phyloP scores from a whole-genome alignment of 2,329 filamentous ascomycete genomes.

The Teratosphaeria destructans region DNA sequence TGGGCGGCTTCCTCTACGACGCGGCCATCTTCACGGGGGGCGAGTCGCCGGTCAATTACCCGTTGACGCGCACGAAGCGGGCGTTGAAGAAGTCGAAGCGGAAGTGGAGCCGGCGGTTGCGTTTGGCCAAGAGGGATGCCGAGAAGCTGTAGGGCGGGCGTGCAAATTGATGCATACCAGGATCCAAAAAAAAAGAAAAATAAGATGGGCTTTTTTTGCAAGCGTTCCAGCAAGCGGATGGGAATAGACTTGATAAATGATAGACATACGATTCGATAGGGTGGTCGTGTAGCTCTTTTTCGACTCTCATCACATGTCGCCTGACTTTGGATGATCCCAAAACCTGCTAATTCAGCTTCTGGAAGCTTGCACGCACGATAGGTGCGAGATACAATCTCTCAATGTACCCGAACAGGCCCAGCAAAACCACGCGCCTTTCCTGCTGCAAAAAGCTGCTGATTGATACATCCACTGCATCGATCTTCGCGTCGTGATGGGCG shows the following conservation, averaged over 20 bases:
- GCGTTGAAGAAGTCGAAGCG: conserved; percentile 15
- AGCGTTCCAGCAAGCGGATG: background rate
- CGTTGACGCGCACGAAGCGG: conserved; percentile 20
- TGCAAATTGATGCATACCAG: background rate
- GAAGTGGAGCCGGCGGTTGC: conserved; percentile 16
- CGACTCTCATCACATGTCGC: background rate
- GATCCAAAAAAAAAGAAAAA: background rate
- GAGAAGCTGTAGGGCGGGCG: background rate
- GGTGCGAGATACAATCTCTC: no score
- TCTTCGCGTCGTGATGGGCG: no score
- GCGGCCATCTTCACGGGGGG: conserved; percentile 39
- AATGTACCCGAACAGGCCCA: no score
- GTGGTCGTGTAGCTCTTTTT: background rate
- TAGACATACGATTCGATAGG: background rate
- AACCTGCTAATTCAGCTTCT: background rate
- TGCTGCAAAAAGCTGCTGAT: no score
- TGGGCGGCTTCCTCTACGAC: conserved; percentile 40
- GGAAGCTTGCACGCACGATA: no score
- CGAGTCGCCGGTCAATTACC: conserved; percentile 43
- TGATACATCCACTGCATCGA: no score
- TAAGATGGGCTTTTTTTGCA: background rate
- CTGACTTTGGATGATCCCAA: background rate
- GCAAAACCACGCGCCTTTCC: no score
- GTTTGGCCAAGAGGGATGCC: conserved; percentile 2
- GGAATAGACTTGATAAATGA: background rate